Base-by-base conservation (phyloP, 2,329 filamentous ascomycete species). In the Cladosporium sp. region DNA sequence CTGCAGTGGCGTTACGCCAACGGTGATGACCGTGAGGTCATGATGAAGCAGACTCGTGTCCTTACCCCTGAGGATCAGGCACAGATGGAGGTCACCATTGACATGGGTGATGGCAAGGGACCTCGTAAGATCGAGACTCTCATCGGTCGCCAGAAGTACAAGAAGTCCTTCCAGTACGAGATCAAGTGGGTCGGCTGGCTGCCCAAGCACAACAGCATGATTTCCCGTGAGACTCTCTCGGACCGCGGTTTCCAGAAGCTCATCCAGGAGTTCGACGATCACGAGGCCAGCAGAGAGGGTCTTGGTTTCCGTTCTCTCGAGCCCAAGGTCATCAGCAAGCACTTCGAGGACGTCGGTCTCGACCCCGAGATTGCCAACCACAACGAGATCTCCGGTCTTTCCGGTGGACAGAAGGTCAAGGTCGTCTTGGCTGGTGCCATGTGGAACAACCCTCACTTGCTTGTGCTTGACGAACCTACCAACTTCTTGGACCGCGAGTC, bases 401-500 rank as follows among this genome's bases (percentile, higher is more conserved):
- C 92, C 9, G 94, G 94, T 76, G 94, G 94, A 14, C 94, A 99
- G 74, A 97, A 97, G 78, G 94, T 99, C 79, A 99, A 99, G 84
- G 94, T 99, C 50, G 94, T 99, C 63, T 86, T 99, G 67, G 94
- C 91, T 3, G 90, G 90, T 70, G 90, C 70, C 38, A 72, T 71
- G 67, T 71, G 69, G 67, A 97, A 97, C 80, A 97, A 97, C 81
- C 94, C 94, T 0, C 94, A 99, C 80, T 79, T 99, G 70, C 85
- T 99, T 62, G 94, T 99, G 51, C 88, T 99, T 20, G 94, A 99
- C 83, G 93, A 99, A 78, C 94, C 94, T 60, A 97, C 94, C 74
- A 99, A 99, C 81, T 99, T 97, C 84, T 86, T 99, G 81, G 94
- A 99, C 73, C 92, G 94, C 68, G 94, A 99, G 78, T 96, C 92